Evolutionary conservation across 2,329 filamentous ascomycete species (phyloP), one percentile per base, ranked within the genome.

Genomic region (Colletotrichum navitas): DNA sequence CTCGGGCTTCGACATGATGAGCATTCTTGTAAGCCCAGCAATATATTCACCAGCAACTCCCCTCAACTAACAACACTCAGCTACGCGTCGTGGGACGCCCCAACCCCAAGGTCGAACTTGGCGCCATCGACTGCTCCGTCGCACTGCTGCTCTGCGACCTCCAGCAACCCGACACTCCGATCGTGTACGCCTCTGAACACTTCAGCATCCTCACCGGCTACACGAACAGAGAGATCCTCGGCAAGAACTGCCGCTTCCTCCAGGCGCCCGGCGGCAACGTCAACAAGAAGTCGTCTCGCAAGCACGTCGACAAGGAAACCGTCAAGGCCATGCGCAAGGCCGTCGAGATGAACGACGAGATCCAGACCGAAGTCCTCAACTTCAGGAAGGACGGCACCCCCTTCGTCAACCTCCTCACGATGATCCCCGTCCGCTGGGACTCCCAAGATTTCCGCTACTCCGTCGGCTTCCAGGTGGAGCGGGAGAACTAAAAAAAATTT

Each of bases 141-240:
- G 92, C 94, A 2, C 91, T 97, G 74, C 88, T 95, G 24, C 87
- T 97, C 51, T 96, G 93, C 81, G 93, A 97, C 79, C 90, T 94
- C 41, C 86, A 88, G 52, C 87, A 89, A 75, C 88, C 92, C 36
- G 94, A 97, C 79, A 85, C 87, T 39, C 94, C 94, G 3, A 94
- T 97, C 71, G 89, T 97, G 11, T 97, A 97, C 79, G 93, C 91
- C 74, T 95, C 93, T 1, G 92, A 95, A 7, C 88, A 93, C 39
- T 97, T 97, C 79, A 88, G 90, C 76, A 85, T 91, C 8, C 83
- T 97, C 74, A 97, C 94, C 0, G 94, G 94, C 36, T 97, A 97
- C 80, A 88, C 88, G 1, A 86, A 88, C 72, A 83, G 88, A 70
- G 94, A 97, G 81, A 91, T 94, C 34, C 80, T 95, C 5, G 94